Conservation (phyloP, 108 stramenopile genomes). For the Nitzschia inconspicua region DNA sequence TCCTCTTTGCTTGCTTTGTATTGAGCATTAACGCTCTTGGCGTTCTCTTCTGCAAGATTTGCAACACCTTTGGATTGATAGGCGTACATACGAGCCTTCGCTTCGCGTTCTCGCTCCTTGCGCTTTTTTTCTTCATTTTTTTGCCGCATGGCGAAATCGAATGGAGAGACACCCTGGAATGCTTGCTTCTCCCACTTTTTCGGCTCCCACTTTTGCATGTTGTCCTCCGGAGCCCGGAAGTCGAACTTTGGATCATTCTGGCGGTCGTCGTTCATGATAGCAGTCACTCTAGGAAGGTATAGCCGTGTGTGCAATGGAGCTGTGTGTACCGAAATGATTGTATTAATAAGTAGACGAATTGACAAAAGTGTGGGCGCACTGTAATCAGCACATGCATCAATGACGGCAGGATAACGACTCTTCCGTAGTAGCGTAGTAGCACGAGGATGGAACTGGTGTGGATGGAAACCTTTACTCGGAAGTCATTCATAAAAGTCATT, state of each 20-base stretch:
- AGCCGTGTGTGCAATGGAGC: too few species aligned
- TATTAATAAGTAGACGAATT: too few species aligned
- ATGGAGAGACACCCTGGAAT: constrained; percentile 41
- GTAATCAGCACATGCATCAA: too few species aligned
- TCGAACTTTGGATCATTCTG: constrained; percentile 38
- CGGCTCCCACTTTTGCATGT: constrained; percentile 37
- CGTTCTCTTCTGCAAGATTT: constrained; percentile 22
- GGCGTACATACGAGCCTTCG: constrained; percentile 32
- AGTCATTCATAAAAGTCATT: too few species aligned
- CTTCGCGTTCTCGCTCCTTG: constrained; percentile 30
- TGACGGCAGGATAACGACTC: too few species aligned
- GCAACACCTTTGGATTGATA: constrained; percentile 30
- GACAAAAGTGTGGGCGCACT: too few species aligned
- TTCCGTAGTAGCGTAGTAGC: too few species aligned
- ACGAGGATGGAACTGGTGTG: too few species aligned
- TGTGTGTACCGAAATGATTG: too few species aligned
- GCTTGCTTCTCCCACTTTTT: constrained; percentile 36
- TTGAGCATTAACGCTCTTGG: constrained; percentile 18
- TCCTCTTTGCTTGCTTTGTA: constrained; percentile 23
- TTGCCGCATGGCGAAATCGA: constrained; percentile 43
- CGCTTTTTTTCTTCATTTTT: constrained; percentile 39
- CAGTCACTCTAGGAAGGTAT: too few species aligned
- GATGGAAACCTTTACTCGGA: too few species aligned
- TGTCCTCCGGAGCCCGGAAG: constrained; percentile 43
- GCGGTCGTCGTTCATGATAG: constrained; percentile 6